phyloP scores from a whole-genome alignment of 2,329 filamentous ascomycete genomes.

The Hypoxylon sp. region DNA sequence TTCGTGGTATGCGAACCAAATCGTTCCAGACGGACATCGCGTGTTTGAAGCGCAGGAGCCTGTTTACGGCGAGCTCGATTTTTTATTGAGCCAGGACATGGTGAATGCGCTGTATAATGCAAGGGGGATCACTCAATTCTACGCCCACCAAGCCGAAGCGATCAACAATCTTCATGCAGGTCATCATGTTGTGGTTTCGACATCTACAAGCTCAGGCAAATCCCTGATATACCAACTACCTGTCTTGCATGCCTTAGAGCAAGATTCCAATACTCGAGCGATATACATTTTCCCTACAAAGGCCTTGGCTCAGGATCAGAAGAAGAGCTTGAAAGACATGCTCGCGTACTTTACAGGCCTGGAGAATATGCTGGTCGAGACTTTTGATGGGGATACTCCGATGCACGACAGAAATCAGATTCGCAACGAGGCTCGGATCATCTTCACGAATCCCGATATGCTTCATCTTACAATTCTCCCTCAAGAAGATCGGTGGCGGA shows the following conservation, averaged over 20 bases:
- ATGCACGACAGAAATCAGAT: constrained; percentile 83
- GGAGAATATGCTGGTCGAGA: constrained; percentile 84
- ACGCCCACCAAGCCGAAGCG: constrained; percentile 92
- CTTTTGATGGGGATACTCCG: constrained; percentile 94
- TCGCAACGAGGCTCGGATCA: constrained; percentile 88
- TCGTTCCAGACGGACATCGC: constrained; percentile 92
- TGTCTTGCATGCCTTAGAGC: constrained; percentile 87
- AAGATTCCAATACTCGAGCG: constrained; percentile 80
- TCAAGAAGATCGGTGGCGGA: constrained; percentile 89
- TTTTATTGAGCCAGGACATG: constrained; percentile 87
- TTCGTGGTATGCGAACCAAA: constrained; percentile 91
- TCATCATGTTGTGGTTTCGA: constrained; percentile 90
- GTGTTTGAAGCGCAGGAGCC: constrained; percentile 89
- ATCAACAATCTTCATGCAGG: constrained; percentile 89
- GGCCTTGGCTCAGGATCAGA: constrained; percentile 94
- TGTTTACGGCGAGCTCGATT: constrained; percentile 85
- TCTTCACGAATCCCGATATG: constrained; percentile 99
- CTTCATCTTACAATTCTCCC: constrained; percentile 93
- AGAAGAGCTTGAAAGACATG: constrained; percentile 87
- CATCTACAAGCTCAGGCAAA: constrained; percentile 96
- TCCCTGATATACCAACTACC: constrained; percentile 98
- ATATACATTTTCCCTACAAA: constrained; percentile 99
- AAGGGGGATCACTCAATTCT: constrained; percentile 86
- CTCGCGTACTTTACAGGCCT: constrained; percentile 83
- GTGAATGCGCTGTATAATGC: constrained; percentile 98